Conservation (phyloP, 225 moss, liverwort and hornwort genomes). For the Ulota crispa region DNA sequence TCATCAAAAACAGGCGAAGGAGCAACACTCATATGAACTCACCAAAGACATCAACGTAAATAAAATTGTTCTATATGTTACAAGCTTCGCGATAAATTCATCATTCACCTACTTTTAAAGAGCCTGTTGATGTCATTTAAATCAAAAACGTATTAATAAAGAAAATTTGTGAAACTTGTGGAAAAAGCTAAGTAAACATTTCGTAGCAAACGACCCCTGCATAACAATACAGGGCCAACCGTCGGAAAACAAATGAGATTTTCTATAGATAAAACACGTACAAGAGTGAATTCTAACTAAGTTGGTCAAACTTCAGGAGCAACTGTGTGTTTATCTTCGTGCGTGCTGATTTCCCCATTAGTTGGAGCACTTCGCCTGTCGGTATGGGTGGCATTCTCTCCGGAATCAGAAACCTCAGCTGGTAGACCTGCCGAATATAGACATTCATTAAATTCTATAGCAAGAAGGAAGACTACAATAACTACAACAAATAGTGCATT, state of each 20-base stretch:
- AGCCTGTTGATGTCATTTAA: no score
- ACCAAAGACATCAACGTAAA: no score
- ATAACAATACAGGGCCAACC: no score
- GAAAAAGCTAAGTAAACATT: background rate
- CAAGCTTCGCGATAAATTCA: no score
- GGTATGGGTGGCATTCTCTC: background rate
- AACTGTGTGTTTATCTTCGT: slow-evolving; percentile 10
- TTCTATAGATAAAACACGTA: background rate
- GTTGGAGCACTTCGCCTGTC: background rate
- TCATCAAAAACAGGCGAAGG: no score
- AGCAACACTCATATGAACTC: no score
- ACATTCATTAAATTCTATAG: background rate
- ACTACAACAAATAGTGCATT: no score
- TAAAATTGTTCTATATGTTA: no score
- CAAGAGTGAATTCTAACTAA: background rate
- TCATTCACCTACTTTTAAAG: background rate
- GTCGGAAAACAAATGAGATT: background rate
- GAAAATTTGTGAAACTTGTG: accelerated
- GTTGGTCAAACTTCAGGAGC: slow-evolving; percentile 22
- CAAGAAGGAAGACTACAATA: background rate
- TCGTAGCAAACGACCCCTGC: no score
- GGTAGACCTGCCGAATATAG: background rate
- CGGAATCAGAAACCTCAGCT: background rate
- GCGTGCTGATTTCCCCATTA: slow-evolving; percentile 23
- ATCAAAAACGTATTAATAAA: background rate